Evolutionary conservation across 495 filamentous ascomycete species (phyloP), one percentile per base, ranked within the genome.

Genomic region (Cryomyces minteri): DNA sequence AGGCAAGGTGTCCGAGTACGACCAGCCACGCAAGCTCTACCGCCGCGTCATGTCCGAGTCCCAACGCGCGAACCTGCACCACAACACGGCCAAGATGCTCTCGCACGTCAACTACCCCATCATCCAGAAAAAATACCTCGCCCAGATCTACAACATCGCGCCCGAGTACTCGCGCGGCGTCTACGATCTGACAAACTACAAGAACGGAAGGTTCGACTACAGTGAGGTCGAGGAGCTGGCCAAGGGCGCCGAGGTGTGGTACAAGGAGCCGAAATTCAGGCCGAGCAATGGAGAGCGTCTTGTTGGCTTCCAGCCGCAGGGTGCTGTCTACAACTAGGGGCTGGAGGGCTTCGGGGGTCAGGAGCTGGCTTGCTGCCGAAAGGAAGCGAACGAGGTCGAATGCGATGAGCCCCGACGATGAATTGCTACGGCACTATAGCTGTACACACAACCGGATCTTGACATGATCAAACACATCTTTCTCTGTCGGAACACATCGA

Each of bases 1-100:
- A 47, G 71, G 67, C 14, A 70, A 71, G 49, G 58, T 57, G 43
- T 64, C 53, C 40, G 71, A 75, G 37, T 77, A 77, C 49, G 60
- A 61, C 6, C 73, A 76, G 54, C 63, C 67, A 5, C 58, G 57
- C 4, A 63, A 65, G 40, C 64, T 77, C 6, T 77, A 67, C 55
- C 43, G 14, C 6, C 52, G 58, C 28, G 69, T 68, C 28, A 73
- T 77, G 70, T 57, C 45, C 39, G 57, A 63, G 18, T 45, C 60
- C 33, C 57, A 57, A 45, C 54, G 63, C n/a, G 53, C 63, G 43
- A 64, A 73, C 47, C 58, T 67, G 18, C 62, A 67, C 44, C 39
- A 48, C 6, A 74, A 76, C 44, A 74, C 69, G 0, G 67, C 62
- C 2, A 61, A 62, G 37, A 53, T 60, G 43, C 50, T 73, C 51